Evolutionary conservation across 2,329 filamentous ascomycete species (phyloP), one percentile per base, ranked within the genome.

Genomic region (Penicillium sp.): DNA sequence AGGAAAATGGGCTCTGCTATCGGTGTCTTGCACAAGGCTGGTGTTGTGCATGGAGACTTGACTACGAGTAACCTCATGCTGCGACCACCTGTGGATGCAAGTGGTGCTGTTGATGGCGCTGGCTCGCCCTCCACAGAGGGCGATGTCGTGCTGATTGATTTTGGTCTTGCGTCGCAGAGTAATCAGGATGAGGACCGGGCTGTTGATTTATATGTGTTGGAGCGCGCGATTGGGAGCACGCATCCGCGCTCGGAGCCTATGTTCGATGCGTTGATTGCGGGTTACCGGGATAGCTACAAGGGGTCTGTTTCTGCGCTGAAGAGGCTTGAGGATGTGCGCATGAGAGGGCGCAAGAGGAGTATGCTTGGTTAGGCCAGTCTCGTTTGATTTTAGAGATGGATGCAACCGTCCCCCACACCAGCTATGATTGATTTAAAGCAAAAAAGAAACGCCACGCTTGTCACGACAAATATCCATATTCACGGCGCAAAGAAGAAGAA

Each of bases 51-150:
- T 78, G 94, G 94, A 41, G 94, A 99, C 78, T 77, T 99, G 77
- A 99, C 94, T 60, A 99, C 93, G 62, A 97, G 93, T 77, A 99
- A 99, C 77, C 83, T 99, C 78, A 97, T 99, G 88, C 73, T 97
- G 65, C 74, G 85, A 59, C 80, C 81, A 15, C 70, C 69, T 21
- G 51, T 43, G 7, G 43, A 59, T 35, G 55, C 57, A 17, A 41
- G 64, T 35, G 53, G 59, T 57, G 25, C 56, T 62, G 56, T 58
- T 12, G 41, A 65, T 35, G 50, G 60, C 56, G 27, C 56, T 62
- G 42, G 60, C 59, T 46, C 46, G 29, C 69, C 67, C 0, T 69
- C 67, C 3, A 71, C 84, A 56, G 81, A 84, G 1, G 93, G 91
- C 2, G 89, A 95, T 53, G 84, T 99, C 57, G 87, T 96, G 23